Base-by-base conservation (phyloP, 805 yeast genomes). In the Scheffersomyces stipitis region DNA sequence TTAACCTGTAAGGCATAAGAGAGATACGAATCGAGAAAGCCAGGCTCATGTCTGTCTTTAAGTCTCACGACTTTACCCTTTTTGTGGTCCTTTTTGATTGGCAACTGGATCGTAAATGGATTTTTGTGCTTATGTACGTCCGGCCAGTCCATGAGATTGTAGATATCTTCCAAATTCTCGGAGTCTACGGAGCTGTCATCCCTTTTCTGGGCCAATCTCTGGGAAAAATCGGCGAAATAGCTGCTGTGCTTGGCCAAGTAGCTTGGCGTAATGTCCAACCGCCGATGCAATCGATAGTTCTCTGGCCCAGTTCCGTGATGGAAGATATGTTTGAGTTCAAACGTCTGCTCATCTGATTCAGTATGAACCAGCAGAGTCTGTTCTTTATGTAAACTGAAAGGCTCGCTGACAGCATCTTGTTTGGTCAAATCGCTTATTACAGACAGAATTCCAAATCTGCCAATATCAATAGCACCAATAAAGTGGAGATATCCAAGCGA, bases 1-100 rank as follows among this genome's bases (percentile, higher is more conserved):
- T 52, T 59, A 15, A 64, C 70, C 10, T 62, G 58, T 35, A 71
- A 55, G 1, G 87, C 81, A 54, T 73, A 80, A 13, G 74, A 70
- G 31, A 86, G 56, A 54, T 82, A 85, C 2, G 83, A 71, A 51
- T 84, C 89, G 38, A 86, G 64, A 52, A 74, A 77, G 30, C 76
- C 79, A 0, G 90, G 90, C 30, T 58, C 54, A 48, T 67, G 69
- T 20, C 73, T 57, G 28, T 67, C 64, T 31, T 51, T 53, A 14
- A 69, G 51, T 29, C 73, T 49, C 12, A 36, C 44, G 7, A 48
- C 56, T 18, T 36, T 49, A 15, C 54, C 54, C 14, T 40, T 52
- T 14, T 44, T 26, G 3, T 37, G 23, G 5, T 56, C 30, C 15
- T 49, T 38, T 33, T 43, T 51, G 10, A 64, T 46, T 5, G 69